A percentile compares a stretch with the other conserved stretches of the same genome.
Evolutionary conservation across 176 grass and related monocot species (phyloP).

Genomic region (Puya raimondii): DNA sequence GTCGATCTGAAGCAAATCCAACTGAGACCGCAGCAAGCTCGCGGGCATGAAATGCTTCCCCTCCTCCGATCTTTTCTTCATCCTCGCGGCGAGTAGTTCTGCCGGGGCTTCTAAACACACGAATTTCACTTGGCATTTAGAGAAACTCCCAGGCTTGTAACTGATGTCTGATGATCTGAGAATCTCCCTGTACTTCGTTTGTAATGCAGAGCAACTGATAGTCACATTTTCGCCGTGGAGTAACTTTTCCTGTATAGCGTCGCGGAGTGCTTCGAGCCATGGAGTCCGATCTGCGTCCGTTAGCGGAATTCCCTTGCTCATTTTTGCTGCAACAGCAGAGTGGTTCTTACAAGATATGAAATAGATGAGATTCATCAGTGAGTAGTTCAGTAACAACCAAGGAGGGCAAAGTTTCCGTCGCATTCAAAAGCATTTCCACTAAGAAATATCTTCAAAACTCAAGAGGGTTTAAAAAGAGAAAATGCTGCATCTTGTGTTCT

Average conservation of each 20-base stretch:
- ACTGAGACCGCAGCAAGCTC: slow-evolving; percentile 59
- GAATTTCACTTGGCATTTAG: slow-evolving; percentile 55
- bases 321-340: slow-evolving; percentile 46
- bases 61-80: slow-evolving; percentile 35
- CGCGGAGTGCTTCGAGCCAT: slow-evolving; percentile 49
- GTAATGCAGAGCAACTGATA: slow-evolving; percentile 72
- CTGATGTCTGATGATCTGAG: slow-evolving; percentile 35
- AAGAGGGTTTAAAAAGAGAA: too few species aligned
- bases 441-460: not conserved
- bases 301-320: slow-evolving; percentile 59
- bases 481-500: too few species aligned
- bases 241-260: slow-evolving; percentile 31
- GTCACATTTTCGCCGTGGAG: slow-evolving; percentile 28
- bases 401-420: not conserved
- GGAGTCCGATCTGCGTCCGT: slow-evolving; percentile 44
- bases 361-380: not conserved
- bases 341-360: not conserved
- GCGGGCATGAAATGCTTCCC: slow-evolving; percentile 74
- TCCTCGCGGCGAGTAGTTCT: slow-evolving; percentile 47
- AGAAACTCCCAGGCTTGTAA: slow-evolving; percentile 32
- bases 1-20: slow-evolving; percentile 65
- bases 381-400: not conserved
- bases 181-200: slow-evolving; percentile 59
- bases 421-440: not conserved
- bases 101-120: slow-evolving; percentile 60